These are phyloP conservation scores for Cyberlindnera xylosilytica DNA, from an alignment of 805 yeast species.

Conservation along the genomic window DNA sequence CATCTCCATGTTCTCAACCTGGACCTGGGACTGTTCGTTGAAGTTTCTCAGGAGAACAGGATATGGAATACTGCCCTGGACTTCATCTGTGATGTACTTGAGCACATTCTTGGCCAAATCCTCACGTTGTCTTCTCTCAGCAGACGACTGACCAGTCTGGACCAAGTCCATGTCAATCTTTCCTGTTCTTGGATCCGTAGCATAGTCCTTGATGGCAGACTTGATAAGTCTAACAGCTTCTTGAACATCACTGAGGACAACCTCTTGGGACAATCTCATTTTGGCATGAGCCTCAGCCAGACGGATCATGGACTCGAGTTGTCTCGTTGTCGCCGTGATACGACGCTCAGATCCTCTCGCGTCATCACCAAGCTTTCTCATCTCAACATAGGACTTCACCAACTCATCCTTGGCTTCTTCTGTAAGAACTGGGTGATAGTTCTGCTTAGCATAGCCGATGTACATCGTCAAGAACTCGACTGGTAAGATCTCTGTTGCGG, in stretches of 20 bases:
- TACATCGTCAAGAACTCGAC: constrained; percentile 85
- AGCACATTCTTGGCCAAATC: constrained; percentile 65
- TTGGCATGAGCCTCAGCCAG: constrained; percentile 96
- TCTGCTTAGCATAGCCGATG: constrained; percentile 91
- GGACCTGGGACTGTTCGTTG: constrained; percentile 61
- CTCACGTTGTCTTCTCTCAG: constrained; percentile 75
- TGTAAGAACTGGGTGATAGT: constrained; percentile 74
- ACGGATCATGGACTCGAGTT: constrained; percentile 92
- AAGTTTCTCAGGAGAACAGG: constrained; percentile 56
- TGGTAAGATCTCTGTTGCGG: constrained; percentile 68
- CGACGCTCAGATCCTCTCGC: constrained; percentile 80
- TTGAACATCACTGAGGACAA: constrained; percentile 75
- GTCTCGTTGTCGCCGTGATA: constrained; percentile 97
- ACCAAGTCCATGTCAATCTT: constrained; percentile 96
- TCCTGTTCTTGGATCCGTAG: constrained; percentile 96
- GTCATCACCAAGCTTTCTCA: constrained; percentile 94
- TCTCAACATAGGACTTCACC: constrained; percentile 84
- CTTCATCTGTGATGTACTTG: constrained; percentile 44
- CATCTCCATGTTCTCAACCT: constrained; percentile 69
- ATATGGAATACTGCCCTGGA: constrained; percentile 50
- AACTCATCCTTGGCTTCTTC: constrained; percentile 79
- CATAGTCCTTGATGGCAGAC: constrained; percentile 95
- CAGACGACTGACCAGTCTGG: constrained; percentile 91
- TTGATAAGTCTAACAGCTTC: constrained; percentile 93
- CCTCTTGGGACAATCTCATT: constrained; percentile 75